Conservation (phyloP, 2,329 filamentous ascomycete species). For the Hypoxylon sp. region DNA sequence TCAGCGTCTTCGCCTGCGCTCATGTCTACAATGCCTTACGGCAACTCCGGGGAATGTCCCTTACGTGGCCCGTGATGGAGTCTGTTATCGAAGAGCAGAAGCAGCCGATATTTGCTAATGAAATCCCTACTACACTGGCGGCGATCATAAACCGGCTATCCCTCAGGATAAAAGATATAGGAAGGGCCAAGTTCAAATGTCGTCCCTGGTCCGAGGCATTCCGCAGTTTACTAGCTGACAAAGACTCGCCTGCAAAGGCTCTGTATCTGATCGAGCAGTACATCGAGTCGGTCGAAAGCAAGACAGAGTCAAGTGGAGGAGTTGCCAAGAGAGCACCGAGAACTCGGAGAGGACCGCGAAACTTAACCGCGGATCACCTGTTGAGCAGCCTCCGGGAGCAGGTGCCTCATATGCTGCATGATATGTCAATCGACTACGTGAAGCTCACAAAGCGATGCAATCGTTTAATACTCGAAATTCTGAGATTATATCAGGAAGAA, state of each 20-base stretch:
- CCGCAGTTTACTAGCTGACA: neutral
- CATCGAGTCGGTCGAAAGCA: neutral
- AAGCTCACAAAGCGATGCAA: neutral
- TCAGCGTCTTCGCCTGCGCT: neutral
- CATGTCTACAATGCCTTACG: slow-evolving; percentile 14
- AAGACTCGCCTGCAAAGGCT: neutral
- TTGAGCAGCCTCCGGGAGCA: neutral
- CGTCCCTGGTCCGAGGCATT: neutral
- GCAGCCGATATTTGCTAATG: neutral
- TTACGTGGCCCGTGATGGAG: slow-evolving; percentile 8
- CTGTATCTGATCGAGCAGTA: neutral
- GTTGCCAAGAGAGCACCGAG: neutral
- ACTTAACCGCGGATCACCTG: neutral
- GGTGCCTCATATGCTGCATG: neutral
- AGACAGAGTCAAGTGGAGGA: neutral
- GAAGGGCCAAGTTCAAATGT: neutral
- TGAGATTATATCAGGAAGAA: neutral
- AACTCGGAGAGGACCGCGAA: neutral
- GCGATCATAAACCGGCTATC: neutral
- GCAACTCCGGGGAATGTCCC: neutral
- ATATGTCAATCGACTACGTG: neutral
- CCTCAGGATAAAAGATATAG: neutral
- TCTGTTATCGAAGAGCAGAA: neutral
- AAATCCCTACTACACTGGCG: neutral
- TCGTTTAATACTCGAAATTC: neutral